Conservation (phyloP, 768 basidiomycete genomes). For the Boletus bicolor region DNA sequence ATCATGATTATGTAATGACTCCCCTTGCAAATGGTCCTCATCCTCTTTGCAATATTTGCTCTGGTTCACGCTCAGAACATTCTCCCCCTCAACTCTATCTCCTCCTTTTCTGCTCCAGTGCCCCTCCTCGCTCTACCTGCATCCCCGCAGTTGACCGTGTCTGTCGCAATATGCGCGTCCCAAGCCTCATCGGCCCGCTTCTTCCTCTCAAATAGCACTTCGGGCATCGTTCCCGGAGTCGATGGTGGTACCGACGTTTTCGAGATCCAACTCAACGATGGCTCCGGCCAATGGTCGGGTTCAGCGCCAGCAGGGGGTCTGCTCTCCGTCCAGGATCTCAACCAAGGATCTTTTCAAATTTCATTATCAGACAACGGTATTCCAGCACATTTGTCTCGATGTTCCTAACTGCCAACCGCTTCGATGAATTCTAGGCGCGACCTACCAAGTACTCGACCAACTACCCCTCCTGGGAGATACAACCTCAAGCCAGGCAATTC, state of each 20-base stretch:
- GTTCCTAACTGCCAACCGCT: not conserved
- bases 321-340: constrained; percentile 44
- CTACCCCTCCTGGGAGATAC: constrained; percentile 70
- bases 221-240: constrained; percentile 35
- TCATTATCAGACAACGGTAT: constrained; percentile 49
- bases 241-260: constrained; percentile 38
- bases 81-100: constrained; percentile 38
- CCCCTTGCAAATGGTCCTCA: not conserved
- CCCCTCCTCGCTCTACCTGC: constrained; percentile 41
- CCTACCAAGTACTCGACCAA: constrained; percentile 42
- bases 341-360: constrained; percentile 52
- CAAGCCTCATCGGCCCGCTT: constrained; percentile 44
- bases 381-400: not conserved
- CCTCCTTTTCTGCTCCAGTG: constrained; percentile 32
- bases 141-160: constrained; percentile 40
- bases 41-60: not conserved
- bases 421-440: constrained; percentile 36
- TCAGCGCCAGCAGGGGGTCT: constrained; percentile 46
- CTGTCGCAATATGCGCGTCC: constrained; percentile 47
- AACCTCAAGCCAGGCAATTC: constrained; percentile 64
- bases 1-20: too few relatives aligned
- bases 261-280: constrained; percentile 48
- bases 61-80: constrained; percentile 16
- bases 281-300: constrained; percentile 53
- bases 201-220: constrained; percentile 53